These are phyloP conservation scores for Crithidia acanthocephali DNA, from an alignment of 208 protist genomes.

Conservation along the genomic window DNA sequence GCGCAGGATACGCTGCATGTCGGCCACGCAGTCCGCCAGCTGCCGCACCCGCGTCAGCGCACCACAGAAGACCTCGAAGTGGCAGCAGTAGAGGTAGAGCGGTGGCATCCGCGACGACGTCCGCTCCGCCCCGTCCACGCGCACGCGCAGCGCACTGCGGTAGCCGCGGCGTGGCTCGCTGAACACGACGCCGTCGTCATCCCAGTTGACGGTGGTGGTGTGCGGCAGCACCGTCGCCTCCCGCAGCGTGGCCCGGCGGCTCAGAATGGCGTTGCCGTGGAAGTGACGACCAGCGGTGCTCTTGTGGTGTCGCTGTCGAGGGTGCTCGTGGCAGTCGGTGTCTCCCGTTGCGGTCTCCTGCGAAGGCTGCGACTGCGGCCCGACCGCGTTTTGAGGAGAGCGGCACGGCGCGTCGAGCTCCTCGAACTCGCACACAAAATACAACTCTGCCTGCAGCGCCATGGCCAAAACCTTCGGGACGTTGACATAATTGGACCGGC, in stretches of 20 bases:
- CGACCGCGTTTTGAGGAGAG: conserved; percentile 42
- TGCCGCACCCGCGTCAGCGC: conserved; percentile 66
- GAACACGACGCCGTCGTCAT: conserved; percentile 36
- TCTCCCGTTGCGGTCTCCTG: no score
- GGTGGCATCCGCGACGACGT: conserved; percentile 37
- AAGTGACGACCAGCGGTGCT: conserved; percentile 44
- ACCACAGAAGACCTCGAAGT: conserved; percentile 86
- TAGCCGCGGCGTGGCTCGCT: conserved; percentile 65
- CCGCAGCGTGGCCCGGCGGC: conserved; percentile 35
- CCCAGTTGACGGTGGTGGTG: conserved; percentile 58
- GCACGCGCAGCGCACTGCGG: conserved; percentile 57
- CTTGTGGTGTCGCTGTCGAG: no score
- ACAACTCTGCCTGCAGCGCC: conserved; percentile 54
- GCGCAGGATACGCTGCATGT: conserved; percentile 43
- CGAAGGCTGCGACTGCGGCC: conserved; percentile 44
- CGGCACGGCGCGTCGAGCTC: conserved; percentile 59
- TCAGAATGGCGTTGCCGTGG: conserved; percentile 84
- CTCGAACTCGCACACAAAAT: conserved; percentile 86
- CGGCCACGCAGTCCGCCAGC: conserved; percentile 60
- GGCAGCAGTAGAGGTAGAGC: conserved; percentile 80
- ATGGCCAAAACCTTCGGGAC: conserved; percentile 61
- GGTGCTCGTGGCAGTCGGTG: no score
- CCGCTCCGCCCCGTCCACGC: conserved; percentile 41
- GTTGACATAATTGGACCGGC: conserved; percentile 66
- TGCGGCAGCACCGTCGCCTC: conserved; percentile 53